Percentiles rank a stretch among this genome's conserved stretches.
phyloP scores from a whole-genome alignment of 176 grass and related monocot genomes.

The Oropetium thomaeum region DNA sequence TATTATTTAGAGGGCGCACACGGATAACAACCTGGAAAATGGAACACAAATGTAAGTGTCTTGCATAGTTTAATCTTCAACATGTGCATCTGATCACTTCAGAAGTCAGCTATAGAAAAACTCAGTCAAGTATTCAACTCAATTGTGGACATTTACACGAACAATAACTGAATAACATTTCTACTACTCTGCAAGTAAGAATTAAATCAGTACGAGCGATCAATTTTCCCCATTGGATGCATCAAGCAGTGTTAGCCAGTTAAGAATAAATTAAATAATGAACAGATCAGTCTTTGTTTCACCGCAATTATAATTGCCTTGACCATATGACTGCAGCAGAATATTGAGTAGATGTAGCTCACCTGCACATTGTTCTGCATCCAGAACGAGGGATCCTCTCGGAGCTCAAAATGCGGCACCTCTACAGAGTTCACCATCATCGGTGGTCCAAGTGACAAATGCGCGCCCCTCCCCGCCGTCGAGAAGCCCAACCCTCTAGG shows the following conservation, averaged over 20 bases:
- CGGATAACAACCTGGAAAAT: slow-evolving; percentile 81
- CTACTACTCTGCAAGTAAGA: neutral
- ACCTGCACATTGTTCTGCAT: slow-evolving; percentile 97
- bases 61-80: slow-evolving; percentile 3
- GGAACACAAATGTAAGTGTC: slow-evolving; percentile 22
- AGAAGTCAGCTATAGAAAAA: neutral
- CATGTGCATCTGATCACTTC: neutral
- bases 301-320: neutral
- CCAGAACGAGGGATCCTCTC: slow-evolving; percentile 93
- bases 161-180: neutral
- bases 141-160: neutral
- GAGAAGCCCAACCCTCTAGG: slow-evolving; percentile 28
- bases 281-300: neutral
- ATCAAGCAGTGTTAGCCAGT: too few relatives aligned
- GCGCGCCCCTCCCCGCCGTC: slow-evolving; percentile 31
- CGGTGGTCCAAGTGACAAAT: slow-evolving; percentile 15
- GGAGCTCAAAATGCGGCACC: slow-evolving; percentile 75
- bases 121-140: neutral
- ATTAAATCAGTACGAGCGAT: neutral
- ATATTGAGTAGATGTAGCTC: neutral
- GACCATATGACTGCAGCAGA: neutral
- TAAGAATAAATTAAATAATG: too few relatives aligned
- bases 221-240: neutral
- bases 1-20: slow-evolving; percentile 72
- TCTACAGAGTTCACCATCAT: slow-evolving; percentile 50